Conservation (phyloP, 2,329 filamentous ascomycete genomes). For the Ophiosphaerella narmari region DNA sequence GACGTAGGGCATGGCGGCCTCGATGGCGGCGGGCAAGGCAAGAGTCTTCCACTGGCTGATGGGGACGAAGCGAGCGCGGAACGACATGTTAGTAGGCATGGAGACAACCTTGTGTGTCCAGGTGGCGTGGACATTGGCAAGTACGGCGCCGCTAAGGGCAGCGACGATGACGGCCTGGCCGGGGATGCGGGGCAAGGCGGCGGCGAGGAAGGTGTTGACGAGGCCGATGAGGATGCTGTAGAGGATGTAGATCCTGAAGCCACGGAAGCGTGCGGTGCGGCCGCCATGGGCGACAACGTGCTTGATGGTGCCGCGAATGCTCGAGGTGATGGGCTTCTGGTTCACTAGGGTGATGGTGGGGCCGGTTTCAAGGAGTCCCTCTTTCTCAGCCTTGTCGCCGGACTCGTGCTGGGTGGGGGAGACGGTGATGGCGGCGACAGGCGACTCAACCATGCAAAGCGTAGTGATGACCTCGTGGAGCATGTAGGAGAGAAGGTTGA, state of each 20-base stretch:
- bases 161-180: constrained; percentile 57
- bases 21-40: constrained; percentile 68
- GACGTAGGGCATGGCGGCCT: constrained; percentile 63
- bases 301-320: constrained; percentile 61
- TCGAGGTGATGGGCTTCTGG: constrained; percentile 65
- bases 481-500: constrained; percentile 58
- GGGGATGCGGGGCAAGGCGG: constrained; percentile 48
- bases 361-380: constrained; percentile 45
- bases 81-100: constrained; percentile 61
- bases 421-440: constrained; percentile 56
- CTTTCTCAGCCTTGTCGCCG: constrained; percentile 49
- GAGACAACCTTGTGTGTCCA: constrained; percentile 91
- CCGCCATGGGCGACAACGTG: constrained; percentile 69
- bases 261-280: constrained; percentile 70
- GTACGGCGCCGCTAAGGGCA: constrained; percentile 62
- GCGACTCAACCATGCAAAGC: constrained; percentile 67
- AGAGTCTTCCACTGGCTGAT: constrained; percentile 70
- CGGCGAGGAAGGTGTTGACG: constrained; percentile 52
- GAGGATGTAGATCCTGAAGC: constrained; percentile 58
- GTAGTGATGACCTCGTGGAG: constrained; percentile 64
- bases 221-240: constrained; percentile 42
- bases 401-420: constrained; percentile 52
- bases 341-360: constrained; percentile 51
- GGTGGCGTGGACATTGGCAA: constrained; percentile 71
- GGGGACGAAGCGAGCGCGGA: constrained; percentile 71